Base-by-base conservation (phyloP, 2,329 filamentous ascomycete genomes). In the Byssothecium circinans region DNA sequence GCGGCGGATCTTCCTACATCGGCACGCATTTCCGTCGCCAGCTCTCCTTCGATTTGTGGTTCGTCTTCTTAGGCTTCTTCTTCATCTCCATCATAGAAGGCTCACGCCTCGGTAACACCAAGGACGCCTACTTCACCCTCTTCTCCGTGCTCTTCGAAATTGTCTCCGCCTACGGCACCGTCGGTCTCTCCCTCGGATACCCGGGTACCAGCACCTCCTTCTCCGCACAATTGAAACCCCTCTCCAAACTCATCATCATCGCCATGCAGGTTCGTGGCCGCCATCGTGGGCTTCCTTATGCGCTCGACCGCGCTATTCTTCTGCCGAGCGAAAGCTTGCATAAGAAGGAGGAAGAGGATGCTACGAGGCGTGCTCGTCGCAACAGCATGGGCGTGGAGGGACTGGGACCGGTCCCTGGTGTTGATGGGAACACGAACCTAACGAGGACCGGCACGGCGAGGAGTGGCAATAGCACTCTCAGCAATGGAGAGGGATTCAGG, bases 21-120 rank as follows among this genome's bases (percentile, higher is more conserved):
- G 89, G 90, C 2, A 86, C 89, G 42, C 94, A 99, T 82, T 80
- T 99, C 68, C 88, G 94, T 30, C 85, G 88, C 38, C 94, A 99
- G 71, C 81, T 99, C 29, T 95, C 91, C 44, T 99, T 99, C 74
- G 94, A 99, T 73, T 72, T 99, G 71, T 99, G 94, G 94, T 99
- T 91, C 63, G 87, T 99, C 48, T 96, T 95, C 65, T 70, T 97
- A 18, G 94, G 94, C 1, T 84, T 95, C 59, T 99, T 99, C 74
- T 82, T 97, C 67, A 88, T 99, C 62, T 81, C 87, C 51, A 96
- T 99, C 60, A 85, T 88, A 23, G 95, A 99, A 74, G 92, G 91
- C 3, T 47, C 62, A 7, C 83, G 85, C 14, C 77, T 99, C 11
- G 77, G 88, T 64, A 80, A 81, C 58, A 74, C 70, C 19, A 76